Evolutionary conservation across 2,329 filamentous ascomycete genomes (phyloP), one percentile per base, ranked within the genome.

Genomic region (Cercospora sp.): DNA sequence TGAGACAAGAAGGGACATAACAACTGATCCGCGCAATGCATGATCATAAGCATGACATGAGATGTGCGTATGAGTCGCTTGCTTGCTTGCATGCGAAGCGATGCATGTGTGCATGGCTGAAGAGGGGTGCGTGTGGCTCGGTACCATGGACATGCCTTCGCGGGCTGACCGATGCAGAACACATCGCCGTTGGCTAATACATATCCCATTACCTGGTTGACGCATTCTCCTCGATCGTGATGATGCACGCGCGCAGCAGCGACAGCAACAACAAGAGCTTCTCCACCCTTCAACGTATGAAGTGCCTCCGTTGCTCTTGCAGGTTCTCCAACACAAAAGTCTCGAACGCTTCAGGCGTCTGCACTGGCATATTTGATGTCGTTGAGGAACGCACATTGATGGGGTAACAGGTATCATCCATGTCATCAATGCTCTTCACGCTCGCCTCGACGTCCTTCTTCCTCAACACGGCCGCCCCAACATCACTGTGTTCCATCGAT

Each of bases 281-380:
- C 26, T 3, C 10, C 24, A 13, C 24, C 3, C 49, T 30, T 66
- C 65, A 70, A 43, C 40, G 62, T 32, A 60, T 57, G 49, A 66
- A 68, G 18, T 60, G 63, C 32, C 55, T 60, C 18, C 59, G 43
- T 18, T 68, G 63, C 32, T 60, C 57, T 16, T 53, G 21, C 59
- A 70, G 53, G 3, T 49, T 67, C 12, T 68, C 66, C 53, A 70
- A 49, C 32, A 32, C 62, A 18, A 53, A 61, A 6, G n/a, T 51
- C 51, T 67, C 65, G 37, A 59, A 70, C 21, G 67, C 68, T 51
- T 34, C 40, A 18, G 59, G 26, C 21, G 65, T 63, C 51, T 55
- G 62, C 43, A 60, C 49, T n/a, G 49, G 24, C 24, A 40, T 26
- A 34, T n/a, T 45, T 5, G 37, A 40, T 13, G 59, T 40, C 13